A percentile compares a stretch with the other conserved stretches of the same genome.
Conservation (phyloP, 768 basidiomycete species). For the Boletus huronensis region DNA sequence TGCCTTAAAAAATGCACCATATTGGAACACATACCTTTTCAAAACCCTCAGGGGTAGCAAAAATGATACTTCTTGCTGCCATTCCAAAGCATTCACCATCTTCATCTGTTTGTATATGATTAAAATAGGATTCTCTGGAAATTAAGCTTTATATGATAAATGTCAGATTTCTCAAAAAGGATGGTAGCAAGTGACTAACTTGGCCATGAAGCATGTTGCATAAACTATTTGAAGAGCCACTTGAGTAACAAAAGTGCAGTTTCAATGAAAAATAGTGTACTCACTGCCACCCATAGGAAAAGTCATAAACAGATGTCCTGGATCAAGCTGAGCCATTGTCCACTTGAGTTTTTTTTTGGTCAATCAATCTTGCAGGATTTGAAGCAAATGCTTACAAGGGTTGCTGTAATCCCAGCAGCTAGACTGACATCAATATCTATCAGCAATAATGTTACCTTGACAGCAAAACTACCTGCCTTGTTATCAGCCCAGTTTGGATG, state of each 20-base stretch:
- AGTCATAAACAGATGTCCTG: slow-evolving; percentile 19
- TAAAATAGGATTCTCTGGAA: slow-evolving; percentile 29
- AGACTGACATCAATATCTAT: slow-evolving; percentile 10
- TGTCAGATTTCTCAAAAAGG: neutral
- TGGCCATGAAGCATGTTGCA: slow-evolving; percentile 27
- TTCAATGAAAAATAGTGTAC: neutral
- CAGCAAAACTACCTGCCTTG: slow-evolving; percentile 12
- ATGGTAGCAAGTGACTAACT: slow-evolving; percentile 13
- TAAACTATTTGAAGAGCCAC: slow-evolving; percentile 18
- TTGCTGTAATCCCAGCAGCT: slow-evolving; percentile 6
- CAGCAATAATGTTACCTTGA: neutral
- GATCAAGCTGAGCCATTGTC: slow-evolving; percentile 14
- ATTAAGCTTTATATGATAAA: slow-evolving; percentile 13
- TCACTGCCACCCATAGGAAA: slow-evolving; percentile 27
- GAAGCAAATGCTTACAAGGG: slow-evolving; percentile 16
- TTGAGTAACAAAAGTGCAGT: neutral
- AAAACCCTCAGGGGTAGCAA: neutral
- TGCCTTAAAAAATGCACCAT: neutral
- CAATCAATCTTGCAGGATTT: neutral
- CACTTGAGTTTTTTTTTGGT: slow-evolving; percentile 14
- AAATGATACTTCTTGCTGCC: neutral
- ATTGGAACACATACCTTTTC: neutral
- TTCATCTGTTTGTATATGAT: neutral
- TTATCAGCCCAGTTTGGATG: slow-evolving; percentile 28
- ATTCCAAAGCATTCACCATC: neutral